These are phyloP conservation scores for Collybiopsis confluens DNA, from an alignment of 768 basidiomycete species.

Conservation along the genomic window DNA sequence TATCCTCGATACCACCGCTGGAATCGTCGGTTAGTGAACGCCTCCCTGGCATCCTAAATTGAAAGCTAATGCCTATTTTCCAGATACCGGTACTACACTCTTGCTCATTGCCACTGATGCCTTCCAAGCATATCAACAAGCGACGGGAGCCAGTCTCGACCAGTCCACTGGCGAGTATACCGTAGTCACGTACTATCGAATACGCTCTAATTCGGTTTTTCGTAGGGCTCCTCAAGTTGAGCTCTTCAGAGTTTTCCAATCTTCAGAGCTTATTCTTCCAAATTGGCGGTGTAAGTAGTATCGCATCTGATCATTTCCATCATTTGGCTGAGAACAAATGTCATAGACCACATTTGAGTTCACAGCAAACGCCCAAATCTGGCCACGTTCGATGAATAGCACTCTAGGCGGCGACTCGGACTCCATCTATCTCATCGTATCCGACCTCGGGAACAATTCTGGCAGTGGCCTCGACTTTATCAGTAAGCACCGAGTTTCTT, in stretches of 20 bases:
- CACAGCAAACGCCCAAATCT: conserved; percentile 54
- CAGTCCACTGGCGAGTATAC: conserved; percentile 30
- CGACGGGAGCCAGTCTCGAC: conserved; percentile 51
- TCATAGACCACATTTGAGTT: conserved; percentile 47
- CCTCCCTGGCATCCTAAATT: too few species aligned
- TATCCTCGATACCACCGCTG: conserved; percentile 33
- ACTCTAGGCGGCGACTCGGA: conserved; percentile 47
- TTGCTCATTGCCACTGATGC: conserved; percentile 55
- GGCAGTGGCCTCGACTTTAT: conserved; percentile 66
- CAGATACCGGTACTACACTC: conserved; percentile 47
- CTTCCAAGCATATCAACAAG: conserved; percentile 49
- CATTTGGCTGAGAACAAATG: too few species aligned
- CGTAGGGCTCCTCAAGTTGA: conserved; percentile 50
- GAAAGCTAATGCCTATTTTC: too few species aligned
- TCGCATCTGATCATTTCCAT: neutral
- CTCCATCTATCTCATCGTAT: conserved; percentile 54
- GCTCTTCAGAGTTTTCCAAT: conserved; percentile 39
- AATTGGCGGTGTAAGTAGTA: conserved; percentile 37
- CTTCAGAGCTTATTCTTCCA: conserved; percentile 50
- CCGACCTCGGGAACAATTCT: conserved; percentile 44
- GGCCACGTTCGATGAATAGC: conserved; percentile 54
- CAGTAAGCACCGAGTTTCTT: conserved; percentile 29
- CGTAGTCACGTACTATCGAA: too few species aligned
- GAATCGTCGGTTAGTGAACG: conserved; percentile 33
- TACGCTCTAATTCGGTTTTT: neutral